Evolutionary conservation across 2,329 filamentous ascomycete genomes (phyloP).

Genomic region (Cladosporium cucumerinum): DNA sequence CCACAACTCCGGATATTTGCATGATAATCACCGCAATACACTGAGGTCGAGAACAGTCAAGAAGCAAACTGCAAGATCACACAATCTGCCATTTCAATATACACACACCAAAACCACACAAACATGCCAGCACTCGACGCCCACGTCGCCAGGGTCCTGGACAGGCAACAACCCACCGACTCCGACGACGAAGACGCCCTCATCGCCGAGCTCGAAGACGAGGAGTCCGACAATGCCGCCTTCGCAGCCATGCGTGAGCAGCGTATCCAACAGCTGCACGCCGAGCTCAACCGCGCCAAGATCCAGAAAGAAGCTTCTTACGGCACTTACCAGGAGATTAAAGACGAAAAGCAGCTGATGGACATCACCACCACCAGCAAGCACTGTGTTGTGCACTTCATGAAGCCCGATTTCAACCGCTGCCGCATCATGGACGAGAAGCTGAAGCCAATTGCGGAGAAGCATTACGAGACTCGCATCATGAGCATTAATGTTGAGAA

Average conservation of each 20-base stretch:
- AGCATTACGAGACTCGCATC: slow-evolving; percentile 58
- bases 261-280: slow-evolving; percentile 56
- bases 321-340: slow-evolving; percentile 55
- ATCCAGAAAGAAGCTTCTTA: slow-evolving; percentile 41
- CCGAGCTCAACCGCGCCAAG: slow-evolving; percentile 53
- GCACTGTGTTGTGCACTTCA: slow-evolving; percentile 61
- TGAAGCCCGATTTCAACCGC: slow-evolving; percentile 61
- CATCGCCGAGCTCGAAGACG: slow-evolving; percentile 54
- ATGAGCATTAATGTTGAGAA: slow-evolving; percentile 59
- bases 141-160: slow-evolving; percentile 51
- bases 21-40: background rate
- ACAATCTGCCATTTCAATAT: background rate
- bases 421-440: slow-evolving; percentile 61
- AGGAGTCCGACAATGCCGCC: slow-evolving; percentile 51
- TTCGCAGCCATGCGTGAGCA: slow-evolving; percentile 55
- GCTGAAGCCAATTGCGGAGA: slow-evolving; percentile 52
- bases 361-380: slow-evolving; percentile 58
- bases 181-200: slow-evolving; percentile 59
- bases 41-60: background rate
- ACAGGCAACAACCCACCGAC: slow-evolving; percentile 41
- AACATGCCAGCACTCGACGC: slow-evolving; percentile 48
- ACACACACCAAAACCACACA: background rate
- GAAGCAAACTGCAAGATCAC: background rate
- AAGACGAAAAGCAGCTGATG: slow-evolving; percentile 57
- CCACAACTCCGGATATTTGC: background rate